phyloP scores from a whole-genome alignment of 1,284 basidiomycete genomes.

The Ceratobasidium sp. region DNA sequence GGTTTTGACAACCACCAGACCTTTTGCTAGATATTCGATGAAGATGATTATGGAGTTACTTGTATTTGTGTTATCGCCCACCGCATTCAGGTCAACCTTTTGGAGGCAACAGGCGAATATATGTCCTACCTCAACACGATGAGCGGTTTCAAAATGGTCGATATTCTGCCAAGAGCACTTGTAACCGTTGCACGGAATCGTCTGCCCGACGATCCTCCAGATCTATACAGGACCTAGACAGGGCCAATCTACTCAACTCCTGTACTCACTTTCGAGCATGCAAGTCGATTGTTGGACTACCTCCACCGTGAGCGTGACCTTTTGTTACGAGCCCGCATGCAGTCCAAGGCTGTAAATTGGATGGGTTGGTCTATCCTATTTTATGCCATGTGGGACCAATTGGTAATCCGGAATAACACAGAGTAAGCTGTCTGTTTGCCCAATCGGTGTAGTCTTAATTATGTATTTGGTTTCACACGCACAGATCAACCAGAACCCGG shows the following conservation, averaged over 20 bases:
- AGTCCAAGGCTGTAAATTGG: not conserved
- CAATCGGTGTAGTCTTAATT: too few species aligned
- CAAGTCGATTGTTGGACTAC: not conserved
- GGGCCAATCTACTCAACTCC: not conserved
- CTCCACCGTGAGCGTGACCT: constrained; percentile 2
- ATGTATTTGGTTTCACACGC: too few species aligned
- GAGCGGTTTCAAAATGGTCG: not conserved
- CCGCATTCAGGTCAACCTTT: not conserved
- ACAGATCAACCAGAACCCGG: not conserved
- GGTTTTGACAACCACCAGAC: too few species aligned
- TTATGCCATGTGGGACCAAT: not conserved
- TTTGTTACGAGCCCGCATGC: not conserved
- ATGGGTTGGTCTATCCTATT: not conserved
- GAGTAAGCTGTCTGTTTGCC: not conserved
- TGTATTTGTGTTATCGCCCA: not conserved
- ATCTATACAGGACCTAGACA: not conserved
- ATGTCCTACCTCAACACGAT: not conserved
- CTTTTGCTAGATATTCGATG: too few species aligned
- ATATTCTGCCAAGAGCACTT: too few species aligned
- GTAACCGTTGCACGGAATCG: not conserved
- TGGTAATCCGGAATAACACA: not conserved
- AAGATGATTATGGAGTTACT: not conserved
- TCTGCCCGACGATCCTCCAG: not conserved
- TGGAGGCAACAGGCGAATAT: not conserved
- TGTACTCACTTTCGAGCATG: not conserved